Conservation (phyloP, 768 basidiomycete genomes). For the Goffeauzyma gilvescens region DNA sequence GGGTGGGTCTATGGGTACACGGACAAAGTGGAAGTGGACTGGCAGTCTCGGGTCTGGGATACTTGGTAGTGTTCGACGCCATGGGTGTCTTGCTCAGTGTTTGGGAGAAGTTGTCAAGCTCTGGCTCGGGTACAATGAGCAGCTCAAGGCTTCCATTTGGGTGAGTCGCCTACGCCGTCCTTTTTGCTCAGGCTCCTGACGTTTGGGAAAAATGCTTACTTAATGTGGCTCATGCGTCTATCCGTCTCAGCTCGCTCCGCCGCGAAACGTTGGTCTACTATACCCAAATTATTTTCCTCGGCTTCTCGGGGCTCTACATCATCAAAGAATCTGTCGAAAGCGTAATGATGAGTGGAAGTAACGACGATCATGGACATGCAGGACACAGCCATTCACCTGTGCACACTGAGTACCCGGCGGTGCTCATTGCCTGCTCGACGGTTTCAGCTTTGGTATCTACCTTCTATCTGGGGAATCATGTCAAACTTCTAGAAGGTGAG, state of each 20-base stretch:
- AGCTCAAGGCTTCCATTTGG: constrained; percentile 39
- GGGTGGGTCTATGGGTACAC: constrained; percentile 53
- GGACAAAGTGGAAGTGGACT: constrained; percentile 79
- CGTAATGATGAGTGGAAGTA: constrained; percentile 41
- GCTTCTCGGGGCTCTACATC: constrained; percentile 86
- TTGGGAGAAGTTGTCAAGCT: constrained; percentile 13
- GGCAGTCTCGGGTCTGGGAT: constrained; percentile 74
- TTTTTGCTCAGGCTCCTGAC: too few relatives aligned
- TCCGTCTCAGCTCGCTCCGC: constrained; percentile 20
- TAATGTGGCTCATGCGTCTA: too few relatives aligned
- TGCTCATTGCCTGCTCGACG: constrained; percentile 11
- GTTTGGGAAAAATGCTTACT: too few relatives aligned
- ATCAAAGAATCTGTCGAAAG: constrained; percentile 95
- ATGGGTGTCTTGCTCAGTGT: constrained; percentile 49
- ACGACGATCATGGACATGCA: constrained; percentile 40
- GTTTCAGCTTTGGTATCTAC: constrained; percentile 22
- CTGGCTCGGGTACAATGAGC: constrained; percentile 21
- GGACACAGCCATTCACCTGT: constrained; percentile 34
- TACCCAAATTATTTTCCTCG: constrained; percentile 75
- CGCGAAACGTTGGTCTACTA: constrained; percentile 42
- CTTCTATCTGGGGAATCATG: constrained; percentile 29
- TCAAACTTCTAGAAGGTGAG: constrained; percentile 33
- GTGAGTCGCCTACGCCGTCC: too few relatives aligned
- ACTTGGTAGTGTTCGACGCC: constrained; percentile 90
- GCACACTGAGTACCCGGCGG: constrained; percentile 13